Conservation (phyloP, 768 basidiomycete species). For the Termitomyces bulborhizus region DNA sequence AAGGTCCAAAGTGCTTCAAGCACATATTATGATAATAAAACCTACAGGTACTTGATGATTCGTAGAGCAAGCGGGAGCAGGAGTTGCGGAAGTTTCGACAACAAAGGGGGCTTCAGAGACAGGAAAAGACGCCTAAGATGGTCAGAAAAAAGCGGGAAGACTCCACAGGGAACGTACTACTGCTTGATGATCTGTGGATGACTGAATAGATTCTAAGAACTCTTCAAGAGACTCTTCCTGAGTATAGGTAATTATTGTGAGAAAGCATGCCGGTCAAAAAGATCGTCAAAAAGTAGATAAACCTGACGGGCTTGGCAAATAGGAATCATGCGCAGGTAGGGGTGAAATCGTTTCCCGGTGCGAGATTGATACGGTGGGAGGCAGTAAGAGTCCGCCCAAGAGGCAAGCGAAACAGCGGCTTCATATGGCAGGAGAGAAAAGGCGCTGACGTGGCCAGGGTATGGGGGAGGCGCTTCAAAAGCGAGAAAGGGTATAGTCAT, state of each 20-base stretch:
- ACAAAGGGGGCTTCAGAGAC: background rate
- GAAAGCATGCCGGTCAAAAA: background rate
- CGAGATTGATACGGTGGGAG: slow-evolving; percentile 12
- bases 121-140: background rate
- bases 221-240: background rate
- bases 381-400: slow-evolving; percentile 11
- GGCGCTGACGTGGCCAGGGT: background rate
- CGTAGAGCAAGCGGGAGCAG: background rate
- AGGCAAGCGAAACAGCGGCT: background rate
- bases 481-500: background rate
- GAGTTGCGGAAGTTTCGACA: background rate
- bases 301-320: background rate
- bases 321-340: slow-evolving; percentile 7
- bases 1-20: background rate
- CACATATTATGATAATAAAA: background rate
- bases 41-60: background rate
- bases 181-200: background rate
- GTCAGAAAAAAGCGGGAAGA: background rate
- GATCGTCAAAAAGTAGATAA: background rate
- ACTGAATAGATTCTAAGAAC: background rate
- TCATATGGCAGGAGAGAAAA: slow-evolving; percentile 8
- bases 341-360: slow-evolving; percentile 10
- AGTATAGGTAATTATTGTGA: background rate
- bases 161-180: background rate
- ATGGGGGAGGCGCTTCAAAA: background rate